Percentiles rank a stretch among this genome's conserved stretches.
phyloP scores from a whole-genome alignment of 495 filamentous ascomycete species.

The Pseudomonodictys pantanalensis region DNA sequence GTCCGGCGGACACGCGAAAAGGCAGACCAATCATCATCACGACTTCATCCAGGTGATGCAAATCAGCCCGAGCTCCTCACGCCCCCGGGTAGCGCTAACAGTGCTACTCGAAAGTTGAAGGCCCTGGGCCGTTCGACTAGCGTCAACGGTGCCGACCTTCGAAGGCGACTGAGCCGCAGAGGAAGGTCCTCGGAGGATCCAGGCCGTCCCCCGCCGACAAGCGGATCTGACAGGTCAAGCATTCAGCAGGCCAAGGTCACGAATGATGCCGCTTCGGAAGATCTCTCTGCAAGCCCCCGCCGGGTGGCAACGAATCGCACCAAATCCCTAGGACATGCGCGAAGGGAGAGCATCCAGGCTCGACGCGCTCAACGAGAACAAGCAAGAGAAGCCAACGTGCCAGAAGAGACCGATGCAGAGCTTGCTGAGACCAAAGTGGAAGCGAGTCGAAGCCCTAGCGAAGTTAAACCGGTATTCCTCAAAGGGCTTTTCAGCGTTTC shows the following conservation, averaged over 20 bases:
- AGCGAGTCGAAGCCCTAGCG: conserved; percentile 52
- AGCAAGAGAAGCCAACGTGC: conserved; percentile 66
- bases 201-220: conserved; percentile 65
- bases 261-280: conserved; percentile 44
- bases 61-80: conserved; percentile 71
- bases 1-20: conserved; percentile 67
- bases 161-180: conserved; percentile 58
- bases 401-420: conserved; percentile 74
- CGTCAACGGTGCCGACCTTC: conserved; percentile 80
- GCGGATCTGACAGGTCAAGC: conserved; percentile 71
- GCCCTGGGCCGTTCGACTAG: conserved; percentile 77
- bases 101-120: conserved; percentile 56
- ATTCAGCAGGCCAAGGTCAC: conserved; percentile 41
- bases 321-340: conserved; percentile 86
- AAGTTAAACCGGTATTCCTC: conserved; percentile 87
- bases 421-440: conserved; percentile 45
- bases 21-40: conserved; percentile 51
- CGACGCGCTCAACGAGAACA: conserved; percentile 66
- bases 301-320: conserved; percentile 65
- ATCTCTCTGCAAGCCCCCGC: conserved; percentile 46
- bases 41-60: conserved; percentile 59
- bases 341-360: conserved; percentile 86
- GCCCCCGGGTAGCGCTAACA: conserved; percentile 62
- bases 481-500: conserved; percentile 98
- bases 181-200: conserved; percentile 54